Evolutionary conservation across 2,329 filamentous ascomycete genomes (phyloP).

Genomic region (Aspergillus intermedius): DNA sequence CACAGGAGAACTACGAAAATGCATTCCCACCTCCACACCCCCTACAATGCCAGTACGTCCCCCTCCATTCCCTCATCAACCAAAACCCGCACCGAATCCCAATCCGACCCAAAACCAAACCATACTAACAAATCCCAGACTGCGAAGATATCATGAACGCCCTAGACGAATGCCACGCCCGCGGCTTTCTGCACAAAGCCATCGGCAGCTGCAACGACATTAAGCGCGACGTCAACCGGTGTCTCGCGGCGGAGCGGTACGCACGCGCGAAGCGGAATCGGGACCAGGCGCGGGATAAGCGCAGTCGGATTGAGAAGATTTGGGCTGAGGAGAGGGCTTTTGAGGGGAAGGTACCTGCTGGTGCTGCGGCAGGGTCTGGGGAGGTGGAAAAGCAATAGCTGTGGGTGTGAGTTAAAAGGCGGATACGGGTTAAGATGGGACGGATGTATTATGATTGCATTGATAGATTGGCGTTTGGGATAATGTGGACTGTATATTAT

Average conservation of each 20-base stretch:
- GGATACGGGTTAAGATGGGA: neutral
- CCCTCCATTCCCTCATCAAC: slow-evolving; percentile 1
- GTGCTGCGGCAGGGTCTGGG: slow-evolving; percentile 1
- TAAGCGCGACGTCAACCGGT: slow-evolving; percentile 78
- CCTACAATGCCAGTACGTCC: slow-evolving; percentile 72
- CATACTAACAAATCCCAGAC: slow-evolving; percentile 47
- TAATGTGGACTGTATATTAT: neutral
- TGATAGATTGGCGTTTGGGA: neutral
- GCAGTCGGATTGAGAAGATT: slow-evolving; percentile 65
- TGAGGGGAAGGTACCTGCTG: slow-evolving; percentile 11
- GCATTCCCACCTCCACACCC: slow-evolving; percentile 96
- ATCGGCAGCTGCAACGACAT: slow-evolving; percentile 82
- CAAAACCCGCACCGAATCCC: neutral
- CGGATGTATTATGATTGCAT: neutral
- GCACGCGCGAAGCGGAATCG: slow-evolving; percentile 74
- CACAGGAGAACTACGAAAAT: slow-evolving; percentile 46
- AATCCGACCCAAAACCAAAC: neutral
- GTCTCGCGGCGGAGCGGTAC: slow-evolving; percentile 71
- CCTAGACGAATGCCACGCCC: slow-evolving; percentile 91
- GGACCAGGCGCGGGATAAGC: slow-evolving; percentile 61
- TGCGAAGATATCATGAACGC: slow-evolving; percentile 92
- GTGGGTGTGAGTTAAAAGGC: neutral
- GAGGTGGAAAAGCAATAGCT: neutral
- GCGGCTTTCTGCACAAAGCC: slow-evolving; percentile 86
- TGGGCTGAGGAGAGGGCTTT: slow-evolving; percentile 58